Base-by-base conservation (phyloP, 768 basidiomycete species). In the Coprinellus aureogranulatus region DNA sequence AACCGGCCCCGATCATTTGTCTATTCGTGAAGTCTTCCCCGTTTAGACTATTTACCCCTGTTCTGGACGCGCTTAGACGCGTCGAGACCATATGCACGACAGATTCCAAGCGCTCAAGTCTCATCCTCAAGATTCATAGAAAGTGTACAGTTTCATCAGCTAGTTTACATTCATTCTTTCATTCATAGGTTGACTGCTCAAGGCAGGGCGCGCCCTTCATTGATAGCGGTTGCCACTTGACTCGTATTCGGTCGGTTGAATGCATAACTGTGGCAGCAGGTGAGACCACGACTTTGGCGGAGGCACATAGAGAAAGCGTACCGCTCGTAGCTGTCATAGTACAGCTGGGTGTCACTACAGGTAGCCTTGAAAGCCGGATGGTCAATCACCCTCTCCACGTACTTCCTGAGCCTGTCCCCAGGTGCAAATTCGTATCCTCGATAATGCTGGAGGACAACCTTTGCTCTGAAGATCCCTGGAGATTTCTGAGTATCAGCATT, bases 191-290 rank as follows among this genome's bases (percentile, higher is more conserved):
- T 34, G 8, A 5, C 14, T 54, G 25, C 16, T 85, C 72, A 90
- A 53, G 89, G 89, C 28, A 90, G 70, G 0, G 74, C 78, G 51
- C 75, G 77, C 22, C 88, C 88, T 6, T 81, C 68, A 58, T 90
- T 90, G 62, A 90, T 90, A 3, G 89, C 89, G 61, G 82, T 84
- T 4, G 88, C 88, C 11, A 89, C 86, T 63, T 86, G 85, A 62
- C 88, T 89, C 3, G 88, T 89, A 65, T 89, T 87, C 2, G 89
- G 87, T 28, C 88, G 77, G 64, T 91, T 91, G 65, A 83, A 86
- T 0, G 89, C 88, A 64, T 90, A 90, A 65, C 89, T 90, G 41
- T 44, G 20, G 25, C 18, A 54, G 31, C 30, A 49, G 58, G 37
- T 37, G 37, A 34, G 50, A 20, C 34, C 37, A 49, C 28, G 12